Evolutionary conservation across 768 basidiomycete species (phyloP), one percentile per base, ranked within the genome.

Genomic region (Russula sp.): DNA sequence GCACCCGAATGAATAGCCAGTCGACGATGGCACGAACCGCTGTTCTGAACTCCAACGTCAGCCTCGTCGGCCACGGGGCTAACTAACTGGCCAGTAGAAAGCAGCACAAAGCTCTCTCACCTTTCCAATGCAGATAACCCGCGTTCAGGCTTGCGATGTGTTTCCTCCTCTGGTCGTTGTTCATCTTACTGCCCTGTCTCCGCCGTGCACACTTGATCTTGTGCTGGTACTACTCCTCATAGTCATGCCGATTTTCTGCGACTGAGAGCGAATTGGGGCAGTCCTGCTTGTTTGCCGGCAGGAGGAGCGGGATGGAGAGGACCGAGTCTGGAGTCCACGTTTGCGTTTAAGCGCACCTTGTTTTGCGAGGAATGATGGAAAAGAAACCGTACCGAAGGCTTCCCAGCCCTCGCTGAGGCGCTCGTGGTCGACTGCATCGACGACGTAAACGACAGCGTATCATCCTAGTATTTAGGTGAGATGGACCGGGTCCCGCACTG

Each of bases 231-330:
- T 92, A 94, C 53, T 87, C 87, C 73, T 93, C 90, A 65, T 92
- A 93, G 73, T 90, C 86, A 65, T 94, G 88, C 24, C 94, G 79
- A 54, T 98, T 94, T 66, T 98, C 93, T 57, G 93, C 88, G 0
- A 94, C 91, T 0, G 92, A 89, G 36, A 98, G 79, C 68, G 89
- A 89, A 20, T 79, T 75, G 0, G 89, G 87, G 3, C 82, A 84
- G 69, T 98, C 97, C 74, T 98, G 96, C 74, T 99, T 98, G 78
- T 98, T 98, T 28, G 95, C 97, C 20, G 98, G 82, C 13, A 99
- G 84, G 7, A 99, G 80, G 2, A 97, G 81, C 0, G 96, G 97
- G 1, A 98, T 86, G 18, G 90, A 91, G 18, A 97, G 84, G 7
- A 98, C 94, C 9, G 84, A 81, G 71, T 97, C 94, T 82, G 5